Evolutionary conservation across 2,329 filamentous ascomycete genomes (phyloP), one percentile per base, ranked within the genome.

Genomic region (Taxawa tesnikishii): DNA sequence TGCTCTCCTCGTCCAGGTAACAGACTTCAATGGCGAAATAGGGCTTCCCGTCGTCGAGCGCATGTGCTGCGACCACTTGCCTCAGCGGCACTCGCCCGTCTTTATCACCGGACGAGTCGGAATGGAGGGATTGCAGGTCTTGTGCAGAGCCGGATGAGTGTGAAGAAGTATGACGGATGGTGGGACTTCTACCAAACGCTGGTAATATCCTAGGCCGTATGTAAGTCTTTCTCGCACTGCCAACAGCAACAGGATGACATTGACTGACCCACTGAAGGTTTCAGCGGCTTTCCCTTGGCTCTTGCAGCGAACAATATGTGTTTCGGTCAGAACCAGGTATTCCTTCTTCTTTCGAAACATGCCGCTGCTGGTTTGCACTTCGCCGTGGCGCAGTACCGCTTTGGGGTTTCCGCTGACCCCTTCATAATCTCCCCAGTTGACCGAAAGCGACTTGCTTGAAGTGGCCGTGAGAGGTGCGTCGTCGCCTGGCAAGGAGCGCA

Each of bases 311-410:
- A 81, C 56, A 34, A 83, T 56, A 50, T 81, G 73, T 5, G 67
- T 70, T 41, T 81, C 77, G 5, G 76, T 83, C 41, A 83, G 59
- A 10, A 82, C 78, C 33, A 83, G 58, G 45, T 79, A 83, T 50
- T 82, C 76, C 53, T 69, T 77, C 58, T 76, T 79, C 57, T 79
- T 80, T 49, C 76, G 64, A 55, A 81, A 79, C 65, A 82, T 72
- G 38, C 72, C 70, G 34, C 70, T 75, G 29, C 73, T 74, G 9
- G 73, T 80, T 53, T 82, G 76, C 11, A 81, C 72, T 48, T 80
- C 77, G 23, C 77, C 78, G 56, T 80, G 71, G 40, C 76, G 67
- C 23, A 80, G 54, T 13, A 81, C 72, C 17, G 61, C 56, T 48
- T 56, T 46, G 42, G 44, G 38, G 33, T 47, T 33, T 31, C 43